These are phyloP conservation scores for Aspergillus mulundensis DNA, from an alignment of 495 filamentous ascomycete genomes.

Conservation along the genomic window DNA sequence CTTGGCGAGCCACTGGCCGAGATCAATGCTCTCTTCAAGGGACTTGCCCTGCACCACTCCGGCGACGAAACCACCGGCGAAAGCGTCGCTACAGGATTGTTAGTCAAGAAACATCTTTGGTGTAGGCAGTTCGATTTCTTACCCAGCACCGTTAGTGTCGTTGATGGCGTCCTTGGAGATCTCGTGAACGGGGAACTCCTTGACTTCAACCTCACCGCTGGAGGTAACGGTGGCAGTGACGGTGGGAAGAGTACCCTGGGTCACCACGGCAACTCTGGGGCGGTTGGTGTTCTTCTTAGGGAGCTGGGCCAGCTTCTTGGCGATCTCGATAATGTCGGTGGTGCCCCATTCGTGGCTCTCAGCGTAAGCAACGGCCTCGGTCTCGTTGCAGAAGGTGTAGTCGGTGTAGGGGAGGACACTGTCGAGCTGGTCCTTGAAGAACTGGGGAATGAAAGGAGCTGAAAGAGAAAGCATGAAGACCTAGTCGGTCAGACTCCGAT, in stretches of 20 bases:
- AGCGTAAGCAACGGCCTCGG: conserved; percentile 82
- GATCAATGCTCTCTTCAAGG: conserved; percentile 70
- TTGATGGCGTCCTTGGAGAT: conserved; percentile 72
- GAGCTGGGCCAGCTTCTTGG: conserved; percentile 75
- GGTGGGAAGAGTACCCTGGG: conserved; percentile 88
- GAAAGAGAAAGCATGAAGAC: conserved; percentile 83
- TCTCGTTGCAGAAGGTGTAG: conserved; percentile 96
- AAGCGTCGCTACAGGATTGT: conserved; percentile 68
- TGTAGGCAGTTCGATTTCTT: conserved; percentile 22
- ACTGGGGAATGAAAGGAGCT: conserved; percentile 92
- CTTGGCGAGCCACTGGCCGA: conserved; percentile 92
- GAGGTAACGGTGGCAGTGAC: conserved; percentile 64
- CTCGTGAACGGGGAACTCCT: conserved; percentile 73
- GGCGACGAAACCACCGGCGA: conserved; percentile 88
- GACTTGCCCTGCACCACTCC: conserved; percentile 80
- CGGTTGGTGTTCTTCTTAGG: conserved; percentile 86
- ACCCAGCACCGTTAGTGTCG: conserved; percentile 95
- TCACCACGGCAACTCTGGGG: conserved; percentile 80
- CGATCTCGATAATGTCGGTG: conserved; percentile 81
- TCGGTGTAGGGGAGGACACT: conserved; percentile 85
- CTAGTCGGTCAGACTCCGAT: conserved; percentile 28
- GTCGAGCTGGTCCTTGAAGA: conserved; percentile 96
- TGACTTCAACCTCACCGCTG: conserved; percentile 61
- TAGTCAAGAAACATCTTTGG: not conserved
- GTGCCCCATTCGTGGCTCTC: conserved; percentile 67